phyloP scores from a whole-genome alignment of 2,329 filamentous ascomycete genomes.

The Calonectria ilicicola region DNA sequence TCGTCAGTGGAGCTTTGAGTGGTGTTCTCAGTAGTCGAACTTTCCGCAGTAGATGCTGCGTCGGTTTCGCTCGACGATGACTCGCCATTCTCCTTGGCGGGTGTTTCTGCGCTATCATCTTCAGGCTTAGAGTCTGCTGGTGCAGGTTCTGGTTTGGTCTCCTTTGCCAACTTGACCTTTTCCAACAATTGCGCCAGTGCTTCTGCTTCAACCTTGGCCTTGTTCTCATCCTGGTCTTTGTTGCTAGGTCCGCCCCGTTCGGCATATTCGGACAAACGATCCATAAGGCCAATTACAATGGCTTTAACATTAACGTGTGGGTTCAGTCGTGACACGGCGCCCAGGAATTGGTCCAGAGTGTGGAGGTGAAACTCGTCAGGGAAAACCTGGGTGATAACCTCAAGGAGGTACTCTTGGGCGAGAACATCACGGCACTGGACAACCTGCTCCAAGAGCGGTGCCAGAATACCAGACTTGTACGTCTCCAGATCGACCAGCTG shows the following conservation, averaged over 20 bases:
- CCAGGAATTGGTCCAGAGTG: slow-evolving; percentile 94
- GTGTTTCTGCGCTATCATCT: slow-evolving; percentile 37
- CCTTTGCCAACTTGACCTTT: slow-evolving; percentile 77
- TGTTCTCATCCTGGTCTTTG: slow-evolving; percentile 69
- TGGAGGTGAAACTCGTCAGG: slow-evolving; percentile 98
- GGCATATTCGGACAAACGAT: slow-evolving; percentile 94
- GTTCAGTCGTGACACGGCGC: slow-evolving; percentile 91
- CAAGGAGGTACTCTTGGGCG: slow-evolving; percentile 95
- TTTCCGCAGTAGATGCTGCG: slow-evolving; percentile 26
- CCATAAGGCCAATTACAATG: slow-evolving; percentile 98
- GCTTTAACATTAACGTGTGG: slow-evolving; percentile 98
- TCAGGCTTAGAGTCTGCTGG: slow-evolving; percentile 36
- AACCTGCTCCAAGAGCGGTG: slow-evolving; percentile 92
- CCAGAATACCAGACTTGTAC: slow-evolving; percentile 91
- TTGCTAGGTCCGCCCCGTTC: slow-evolving; percentile 84
- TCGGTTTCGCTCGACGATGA: slow-evolving; percentile 39
- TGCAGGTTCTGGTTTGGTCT: slow-evolving; percentile 44
- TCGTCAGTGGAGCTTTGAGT: slow-evolving; percentile 43
- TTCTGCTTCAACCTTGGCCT: slow-evolving; percentile 84
- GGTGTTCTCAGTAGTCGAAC: too few relatives aligned
- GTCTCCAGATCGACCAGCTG: slow-evolving; percentile 95
- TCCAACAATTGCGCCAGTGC: slow-evolving; percentile 83
- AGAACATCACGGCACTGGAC: slow-evolving; percentile 97
- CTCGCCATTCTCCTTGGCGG: slow-evolving; percentile 52
- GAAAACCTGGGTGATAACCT: slow-evolving; percentile 99